Base-by-base conservation (phyloP, 768 basidiomycete genomes). In the Psilocybe cubensis region DNA sequence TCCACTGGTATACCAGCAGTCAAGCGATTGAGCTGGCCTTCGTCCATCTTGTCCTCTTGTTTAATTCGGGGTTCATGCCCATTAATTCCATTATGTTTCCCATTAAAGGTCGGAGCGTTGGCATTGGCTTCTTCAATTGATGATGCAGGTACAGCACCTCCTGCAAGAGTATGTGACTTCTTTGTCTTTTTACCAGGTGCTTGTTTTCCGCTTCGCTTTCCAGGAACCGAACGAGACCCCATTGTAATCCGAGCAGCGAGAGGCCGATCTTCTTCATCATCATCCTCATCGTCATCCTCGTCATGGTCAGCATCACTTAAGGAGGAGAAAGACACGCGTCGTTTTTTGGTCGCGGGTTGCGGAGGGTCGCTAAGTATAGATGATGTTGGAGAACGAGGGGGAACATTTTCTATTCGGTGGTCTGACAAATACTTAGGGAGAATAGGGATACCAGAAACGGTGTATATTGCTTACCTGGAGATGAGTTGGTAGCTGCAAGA, bases 1-100 rank as follows among this genome's bases (percentile, higher is more conserved):
- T 94, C 92, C 3, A 93, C 81, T 2, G 92, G 87, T 5, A 92
- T 87, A 25, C 92, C 92, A 14, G 89, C 91, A 14, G 88, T 88
- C 52, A 96, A 78, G 38, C 92, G 83, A 45, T 83, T 85, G 17
- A 94, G 72, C 68, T 93, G 90, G 27, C 81, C 79, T 64, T 90
- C 90, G 47, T 92, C 88, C 81, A 93, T 83, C 68, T 84, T 87
- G 46, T 90, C 92, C 69, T 94, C 92, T 2, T 88, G 69, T 67
- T 91, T 92, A 59, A 90, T 76, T 61, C 79, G 81, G 5, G 80
- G 56, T 20, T 80, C 82, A 41, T 76, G 74, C 21, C 79, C 76
- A 49, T 79, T 80, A 3, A 72, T 64, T 20, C 82, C 83, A 54
- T 83, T 83, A 17, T 69, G 48, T 24, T 72, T 73, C 1, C 74